phyloP scores from a whole-genome alignment of 805 yeast species.

The Ogataea nonfermentans region DNA sequence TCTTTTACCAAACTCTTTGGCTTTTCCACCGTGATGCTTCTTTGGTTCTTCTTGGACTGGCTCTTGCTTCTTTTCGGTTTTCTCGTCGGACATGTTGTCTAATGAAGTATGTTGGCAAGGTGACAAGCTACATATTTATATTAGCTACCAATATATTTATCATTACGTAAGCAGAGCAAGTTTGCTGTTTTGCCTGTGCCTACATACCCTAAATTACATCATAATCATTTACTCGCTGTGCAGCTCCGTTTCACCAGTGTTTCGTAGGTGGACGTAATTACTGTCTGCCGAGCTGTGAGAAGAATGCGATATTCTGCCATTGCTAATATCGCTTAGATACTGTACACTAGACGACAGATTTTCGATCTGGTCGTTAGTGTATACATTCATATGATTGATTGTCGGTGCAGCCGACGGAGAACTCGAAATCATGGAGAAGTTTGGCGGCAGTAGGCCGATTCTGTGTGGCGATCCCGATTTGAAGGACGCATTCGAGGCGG shows the following conservation, averaged over 20 bases:
- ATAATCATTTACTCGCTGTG: conserved; percentile 1
- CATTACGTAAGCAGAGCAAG: conserved; percentile 11
- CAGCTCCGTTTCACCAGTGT: background rate
- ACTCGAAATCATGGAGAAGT: conserved; percentile 8
- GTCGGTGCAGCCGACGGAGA: conserved; percentile 19
- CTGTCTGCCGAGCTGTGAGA: conserved; percentile 6
- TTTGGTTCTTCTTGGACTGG: conserved; percentile 20
- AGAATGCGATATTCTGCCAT: conserved; percentile 17
- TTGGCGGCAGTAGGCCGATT: conserved; percentile 22
- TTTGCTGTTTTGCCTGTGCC: conserved; percentile 7
- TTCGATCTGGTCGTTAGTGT: conserved; percentile 20
- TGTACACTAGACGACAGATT: conserved; percentile 19
- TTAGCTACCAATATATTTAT: too few relatives aligned
- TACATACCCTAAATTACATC: conserved; percentile 7
- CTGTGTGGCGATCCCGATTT: conserved; percentile 16
- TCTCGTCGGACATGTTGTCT: conserved; percentile 20
- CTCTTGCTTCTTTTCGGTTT: conserved; percentile 18
- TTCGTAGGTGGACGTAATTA: conserved; percentile 5
- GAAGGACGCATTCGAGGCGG: conserved; percentile 22
- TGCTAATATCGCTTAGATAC: conserved; percentile 23
- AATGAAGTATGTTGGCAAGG: too few relatives aligned
- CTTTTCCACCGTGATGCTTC: conserved; percentile 29
- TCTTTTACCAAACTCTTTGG: conserved; percentile 70
- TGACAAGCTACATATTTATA: too few relatives aligned
- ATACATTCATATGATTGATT: conserved; percentile 20